phyloP scores from a whole-genome alignment of 169 alveolate species.

The Fabrea salina region DNA sequence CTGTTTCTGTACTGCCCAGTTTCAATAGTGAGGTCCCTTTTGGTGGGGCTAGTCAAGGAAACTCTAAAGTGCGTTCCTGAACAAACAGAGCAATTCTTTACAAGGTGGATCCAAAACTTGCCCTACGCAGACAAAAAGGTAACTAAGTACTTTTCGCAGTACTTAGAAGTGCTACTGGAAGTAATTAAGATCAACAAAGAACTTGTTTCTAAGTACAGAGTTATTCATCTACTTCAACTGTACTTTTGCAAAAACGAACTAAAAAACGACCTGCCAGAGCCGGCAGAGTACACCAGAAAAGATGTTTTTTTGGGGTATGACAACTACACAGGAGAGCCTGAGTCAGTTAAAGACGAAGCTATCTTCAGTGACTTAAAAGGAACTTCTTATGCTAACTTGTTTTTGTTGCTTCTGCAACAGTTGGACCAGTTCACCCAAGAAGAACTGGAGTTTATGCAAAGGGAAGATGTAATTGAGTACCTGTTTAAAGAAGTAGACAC shows the following conservation, averaged over 20 bases:
- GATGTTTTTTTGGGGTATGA: conserved; percentile 24
- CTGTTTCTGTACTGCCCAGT: background rate
- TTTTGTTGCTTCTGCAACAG: background rate
- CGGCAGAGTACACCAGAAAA: background rate
- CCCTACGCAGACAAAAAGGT: background rate
- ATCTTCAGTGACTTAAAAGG: background rate
- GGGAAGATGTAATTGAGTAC: background rate
- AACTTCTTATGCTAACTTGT: background rate
- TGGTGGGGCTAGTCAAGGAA: conserved; percentile 5
- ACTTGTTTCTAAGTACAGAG: background rate
- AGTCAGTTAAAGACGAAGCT: background rate
- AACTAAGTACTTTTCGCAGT: conserved; percentile 18
- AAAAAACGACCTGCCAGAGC: background rate
- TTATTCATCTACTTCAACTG: background rate
- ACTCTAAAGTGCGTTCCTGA: background rate
- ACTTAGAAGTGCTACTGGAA: background rate
- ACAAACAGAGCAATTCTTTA: background rate
- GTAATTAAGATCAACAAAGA: background rate
- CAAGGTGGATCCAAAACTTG: background rate
- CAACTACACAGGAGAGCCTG: background rate
- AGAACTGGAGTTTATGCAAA: background rate
- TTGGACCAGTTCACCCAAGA: background rate
- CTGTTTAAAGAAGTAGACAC: background rate
- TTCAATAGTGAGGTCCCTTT: background rate
- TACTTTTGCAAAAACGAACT: background rate